Base-by-base conservation (phyloP, 805 yeast species). In the Wickerhamomyces tratensis region DNA sequence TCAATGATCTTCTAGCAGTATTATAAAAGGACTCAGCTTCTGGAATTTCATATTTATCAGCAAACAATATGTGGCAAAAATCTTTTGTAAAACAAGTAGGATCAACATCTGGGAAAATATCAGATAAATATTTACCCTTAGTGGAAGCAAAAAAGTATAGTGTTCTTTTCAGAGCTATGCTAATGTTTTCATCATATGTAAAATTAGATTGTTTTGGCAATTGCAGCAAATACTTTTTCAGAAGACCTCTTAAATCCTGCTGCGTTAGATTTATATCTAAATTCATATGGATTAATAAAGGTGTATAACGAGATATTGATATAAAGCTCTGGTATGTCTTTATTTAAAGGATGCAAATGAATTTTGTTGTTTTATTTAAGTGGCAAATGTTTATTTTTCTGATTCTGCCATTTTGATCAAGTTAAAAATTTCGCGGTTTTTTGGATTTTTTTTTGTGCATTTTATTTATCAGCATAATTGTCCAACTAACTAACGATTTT, bases 91-190 rank as follows among this genome's bases (percentile, higher is more conserved):
- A 51, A 47, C 14, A 42, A 39, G 30, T 41, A 15, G 36, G 41
- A 36, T 48, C 53, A 13, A 40, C 46, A 12, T 54, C 57, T 5
- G 67, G 62, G 45, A 76, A 71, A 41, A 74, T 56, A 46, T 57
- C 55, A 30, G 57, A 47, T 43, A 71, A 44, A 52, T 66, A 67
- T 37, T 57, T 50, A 27, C 75, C 77, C 29, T 59, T 58, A 36
- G 54, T 51, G 0, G 81, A 64, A 6, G 72, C 66, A 3, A 71
- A 62, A 20, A 56, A 54, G 44, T 64, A 72, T 39, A 80, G 57
- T 3, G 68, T 63, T n/a, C 64, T 52, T 34, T 79, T 56, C 11
- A 73, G 51, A 13, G 56, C 56, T n/a, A 47, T 50, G 30, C 59
- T 58, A 13, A 60, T 61, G 2, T 53, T 39, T 46, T 50, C 56